Evolutionary conservation across 495 filamentous ascomycete species (phyloP).

Genomic region (Neurospora sp.): DNA sequence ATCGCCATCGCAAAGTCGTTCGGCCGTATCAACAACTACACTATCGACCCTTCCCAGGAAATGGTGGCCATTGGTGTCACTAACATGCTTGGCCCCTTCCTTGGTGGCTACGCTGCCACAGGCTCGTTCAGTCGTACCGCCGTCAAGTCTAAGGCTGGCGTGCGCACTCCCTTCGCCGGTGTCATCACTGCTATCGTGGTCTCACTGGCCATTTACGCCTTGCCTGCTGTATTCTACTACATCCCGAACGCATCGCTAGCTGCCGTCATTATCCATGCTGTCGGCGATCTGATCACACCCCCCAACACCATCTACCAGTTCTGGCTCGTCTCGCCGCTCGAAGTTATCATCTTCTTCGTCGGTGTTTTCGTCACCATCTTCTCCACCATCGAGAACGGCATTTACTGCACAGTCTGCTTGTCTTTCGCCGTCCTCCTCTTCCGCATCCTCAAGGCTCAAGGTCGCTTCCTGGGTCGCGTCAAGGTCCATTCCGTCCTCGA

Average conservation of each 20-base stretch:
- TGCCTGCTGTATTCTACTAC: conserved; percentile 89
- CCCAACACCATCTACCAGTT: conserved; percentile 94
- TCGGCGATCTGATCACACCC: conserved; percentile 88
- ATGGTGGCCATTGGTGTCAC: conserved; percentile 90
- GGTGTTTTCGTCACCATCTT: conserved; percentile 91
- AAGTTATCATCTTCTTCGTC: conserved; percentile 87
- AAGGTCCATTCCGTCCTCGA: conserved; percentile 86
- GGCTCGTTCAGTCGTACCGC: conserved; percentile 96
- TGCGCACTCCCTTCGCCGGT: conserved; percentile 86
- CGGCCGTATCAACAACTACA: conserved; percentile 93
- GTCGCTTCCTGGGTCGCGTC: conserved; percentile 80
- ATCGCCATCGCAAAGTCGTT: conserved; percentile 99
- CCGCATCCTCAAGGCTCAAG: conserved; percentile 73
- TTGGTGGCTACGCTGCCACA: conserved; percentile 89
- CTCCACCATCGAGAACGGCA: conserved; percentile 77
- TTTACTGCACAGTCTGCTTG: conserved; percentile 73
- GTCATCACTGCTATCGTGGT: conserved; percentile 84
- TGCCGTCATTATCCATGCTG: conserved; percentile 95
- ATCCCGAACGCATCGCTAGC: conserved; percentile 81
- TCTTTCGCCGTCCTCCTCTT: conserved; percentile 75
- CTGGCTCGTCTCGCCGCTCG: conserved; percentile 85
- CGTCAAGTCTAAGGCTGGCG: conserved; percentile 96
- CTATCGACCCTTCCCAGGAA: conserved; percentile 95
- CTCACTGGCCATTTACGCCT: conserved; percentile 86
- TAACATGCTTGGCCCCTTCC: conserved; percentile 87